Conservation (phyloP, 257 asterid genomes). For the Plantago elongata region DNA sequence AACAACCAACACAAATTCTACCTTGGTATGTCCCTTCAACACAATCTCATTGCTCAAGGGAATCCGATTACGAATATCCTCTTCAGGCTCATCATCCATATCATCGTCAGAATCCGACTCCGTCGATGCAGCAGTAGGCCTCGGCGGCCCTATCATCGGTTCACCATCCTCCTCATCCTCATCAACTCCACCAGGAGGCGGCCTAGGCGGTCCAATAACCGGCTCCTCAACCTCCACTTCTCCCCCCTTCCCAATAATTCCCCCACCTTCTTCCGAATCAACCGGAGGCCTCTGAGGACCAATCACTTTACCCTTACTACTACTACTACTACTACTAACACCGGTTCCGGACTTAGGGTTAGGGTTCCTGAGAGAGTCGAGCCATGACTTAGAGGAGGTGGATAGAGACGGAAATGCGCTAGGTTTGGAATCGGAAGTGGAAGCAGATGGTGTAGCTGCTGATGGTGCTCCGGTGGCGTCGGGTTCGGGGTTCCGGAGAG, state of each 20-base stretch:
- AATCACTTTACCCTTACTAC: slow-evolving; percentile 19
- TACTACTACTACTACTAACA: background rate
- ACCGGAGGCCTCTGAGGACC: slow-evolving; percentile 53
- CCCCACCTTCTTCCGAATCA: slow-evolving; percentile 25
- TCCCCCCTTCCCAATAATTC: slow-evolving; percentile 23
- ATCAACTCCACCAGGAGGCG: slow-evolving; percentile 30
- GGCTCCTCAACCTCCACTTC: slow-evolving; percentile 23
- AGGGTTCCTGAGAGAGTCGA: slow-evolving; percentile 45
- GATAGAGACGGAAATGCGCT: slow-evolving; percentile 39
- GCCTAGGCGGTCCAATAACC: slow-evolving; percentile 53
- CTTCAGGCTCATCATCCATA: slow-evolving; percentile 47
- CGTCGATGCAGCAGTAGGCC: slow-evolving; percentile 35
- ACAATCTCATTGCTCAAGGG: slow-evolving; percentile 94
- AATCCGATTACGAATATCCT: slow-evolving; percentile 45
- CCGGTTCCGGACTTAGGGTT: slow-evolving; percentile 25
- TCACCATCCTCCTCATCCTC: slow-evolving; percentile 36
- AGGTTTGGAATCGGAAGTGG: slow-evolving; percentile 7
- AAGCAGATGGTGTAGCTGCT: slow-evolving; percentile 21
- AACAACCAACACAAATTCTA: slow-evolving; percentile 12
- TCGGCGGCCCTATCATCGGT: slow-evolving; percentile 57
- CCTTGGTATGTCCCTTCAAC: slow-evolving; percentile 94
- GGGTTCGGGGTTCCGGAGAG: slow-evolving; percentile 51
- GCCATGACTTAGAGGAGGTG: slow-evolving; percentile 55
- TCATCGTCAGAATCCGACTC: slow-evolving; percentile 62
- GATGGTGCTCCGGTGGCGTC: background rate